A percentile compares a stretch with the other conserved stretches of the same genome.
Conservation (phyloP, 202 grass and related monocot species). For the Sporobolus alterniflorus region DNA sequence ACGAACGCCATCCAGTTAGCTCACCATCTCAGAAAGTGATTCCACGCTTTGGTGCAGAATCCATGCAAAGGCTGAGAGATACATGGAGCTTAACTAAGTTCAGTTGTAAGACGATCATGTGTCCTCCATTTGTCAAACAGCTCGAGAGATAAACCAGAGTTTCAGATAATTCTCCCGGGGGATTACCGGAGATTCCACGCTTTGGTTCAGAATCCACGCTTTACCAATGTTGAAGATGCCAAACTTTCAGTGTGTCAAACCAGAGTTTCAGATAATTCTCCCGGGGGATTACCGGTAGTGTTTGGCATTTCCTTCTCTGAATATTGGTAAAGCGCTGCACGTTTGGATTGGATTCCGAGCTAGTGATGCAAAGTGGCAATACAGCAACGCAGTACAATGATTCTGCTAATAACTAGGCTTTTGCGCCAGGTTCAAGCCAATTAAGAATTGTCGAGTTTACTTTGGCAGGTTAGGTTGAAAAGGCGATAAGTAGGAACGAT, state of each 20-base stretch:
- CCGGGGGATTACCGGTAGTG: constrained; percentile 25
- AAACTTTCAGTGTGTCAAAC: constrained; percentile 54
- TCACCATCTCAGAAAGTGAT: constrained; percentile 7
- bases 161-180: constrained; percentile 28
- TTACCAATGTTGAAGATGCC: constrained; percentile 4
- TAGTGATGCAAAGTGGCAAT: constrained; percentile 1
- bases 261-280: constrained; percentile 36
- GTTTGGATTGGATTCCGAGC: not conserved
- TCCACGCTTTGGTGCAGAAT: constrained; percentile 25
- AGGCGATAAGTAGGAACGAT: constrained; percentile 8
- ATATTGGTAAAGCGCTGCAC: not conserved
- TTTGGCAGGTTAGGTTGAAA: constrained; percentile 14
- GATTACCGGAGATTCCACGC: too few relatives aligned
- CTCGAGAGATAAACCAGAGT: constrained; percentile 16
- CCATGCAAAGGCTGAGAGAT: not conserved
- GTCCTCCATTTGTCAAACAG: constrained; percentile 39
- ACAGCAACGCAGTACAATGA: constrained; percentile 26
- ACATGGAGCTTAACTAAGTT: constrained; percentile 12
- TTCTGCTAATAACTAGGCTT: not conserved
- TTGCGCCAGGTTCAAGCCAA: constrained; percentile 1
- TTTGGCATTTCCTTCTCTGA: not conserved
- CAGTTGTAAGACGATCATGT: constrained; percentile 3
- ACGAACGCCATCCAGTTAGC: constrained; percentile 7
- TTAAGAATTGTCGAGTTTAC: constrained; percentile 12
- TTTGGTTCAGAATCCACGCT: too few relatives aligned